These are phyloP conservation scores for Paxillus involutus DNA, from an alignment of 768 basidiomycete species.

Conservation along the genomic window DNA sequence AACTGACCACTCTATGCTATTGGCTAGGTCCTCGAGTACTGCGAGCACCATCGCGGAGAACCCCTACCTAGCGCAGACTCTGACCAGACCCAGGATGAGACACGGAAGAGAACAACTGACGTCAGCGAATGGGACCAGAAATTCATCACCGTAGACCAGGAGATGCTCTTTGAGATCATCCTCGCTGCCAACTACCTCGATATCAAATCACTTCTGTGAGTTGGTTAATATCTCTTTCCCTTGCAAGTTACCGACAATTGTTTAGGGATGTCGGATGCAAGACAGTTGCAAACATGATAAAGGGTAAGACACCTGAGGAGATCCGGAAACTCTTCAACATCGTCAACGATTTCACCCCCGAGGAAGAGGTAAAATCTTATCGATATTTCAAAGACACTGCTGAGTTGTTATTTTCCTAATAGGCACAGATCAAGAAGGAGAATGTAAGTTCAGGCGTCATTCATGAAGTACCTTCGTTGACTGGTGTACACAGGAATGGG, in stretches of 20 bases:
- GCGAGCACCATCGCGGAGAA: slow-evolving; percentile 97
- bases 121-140: slow-evolving; percentile 99
- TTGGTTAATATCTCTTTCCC: slow-evolving; percentile 10
- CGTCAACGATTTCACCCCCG: slow-evolving; percentile 97
- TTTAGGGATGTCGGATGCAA: slow-evolving; percentile 94
- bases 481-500: slow-evolving; percentile 71
- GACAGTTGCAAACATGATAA: slow-evolving; percentile 99
- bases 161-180: slow-evolving; percentile 99
- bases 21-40: slow-evolving; percentile 91
- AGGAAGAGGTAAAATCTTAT: slow-evolving; percentile 79
- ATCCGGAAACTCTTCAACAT: slow-evolving; percentile 99
- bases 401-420: slow-evolving; percentile 11
- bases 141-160: slow-evolving; percentile 98
- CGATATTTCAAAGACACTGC: slow-evolving; percentile 1
- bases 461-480: slow-evolving; percentile 15
- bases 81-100: slow-evolving; percentile 85
- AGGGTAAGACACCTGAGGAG: slow-evolving; percentile 99
- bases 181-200: slow-evolving; percentile 99
- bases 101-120: slow-evolving; percentile 96
- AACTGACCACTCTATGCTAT: slow-evolving; percentile 1
- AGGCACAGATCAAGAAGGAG: slow-evolving; percentile 99
- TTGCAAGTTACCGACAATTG: not conserved
- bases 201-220: slow-evolving; percentile 96
- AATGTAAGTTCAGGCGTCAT: slow-evolving; percentile 61
- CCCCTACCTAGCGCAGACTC: slow-evolving; percentile 87